Evolutionary conservation across 139 green algal species (phyloP).

Genomic region (Medakamo hakoo): DNA sequence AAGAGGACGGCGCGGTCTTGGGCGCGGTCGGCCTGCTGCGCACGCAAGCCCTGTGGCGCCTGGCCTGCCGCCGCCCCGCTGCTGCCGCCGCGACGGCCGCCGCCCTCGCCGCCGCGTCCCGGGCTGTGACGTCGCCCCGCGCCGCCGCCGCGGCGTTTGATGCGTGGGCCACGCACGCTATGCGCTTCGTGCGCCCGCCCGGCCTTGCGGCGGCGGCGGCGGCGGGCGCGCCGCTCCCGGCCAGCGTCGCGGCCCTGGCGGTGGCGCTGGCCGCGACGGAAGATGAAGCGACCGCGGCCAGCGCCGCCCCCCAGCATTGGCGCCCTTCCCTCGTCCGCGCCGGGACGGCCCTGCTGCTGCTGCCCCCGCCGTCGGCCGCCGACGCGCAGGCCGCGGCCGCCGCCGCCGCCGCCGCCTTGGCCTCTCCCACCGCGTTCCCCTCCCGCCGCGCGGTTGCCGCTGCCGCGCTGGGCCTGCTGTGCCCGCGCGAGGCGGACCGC

Average conservation of each 20-base stretch:
- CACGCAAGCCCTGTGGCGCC: not conserved
- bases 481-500: no score
- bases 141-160: no score
- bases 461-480: not conserved
- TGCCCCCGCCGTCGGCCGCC: no score
- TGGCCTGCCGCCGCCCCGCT: not conserved
- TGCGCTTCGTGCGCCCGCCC: not conserved
- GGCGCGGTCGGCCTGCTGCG: not conserved
- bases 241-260: not conserved
- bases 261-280: not conserved
- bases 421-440: not conserved
- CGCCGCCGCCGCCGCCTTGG: not conserved
- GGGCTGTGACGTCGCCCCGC: not conserved
- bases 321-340: no score
- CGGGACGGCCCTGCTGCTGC: not conserved
- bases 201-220: not conserved
- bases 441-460: not conserved
- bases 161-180: not conserved
- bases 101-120: not conserved
- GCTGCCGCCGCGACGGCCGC: not conserved
- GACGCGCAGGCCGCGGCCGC: not conserved
- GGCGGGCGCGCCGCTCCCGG: not conserved
- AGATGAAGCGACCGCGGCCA: no score
- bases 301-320: not conserved
- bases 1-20: not conserved